Percentiles rank a stretch among this genome's conserved stretches.
Evolutionary conservation across 2,329 filamentous ascomycete genomes (phyloP).

Genomic region (Drechslerella stenobrocha): DNA sequence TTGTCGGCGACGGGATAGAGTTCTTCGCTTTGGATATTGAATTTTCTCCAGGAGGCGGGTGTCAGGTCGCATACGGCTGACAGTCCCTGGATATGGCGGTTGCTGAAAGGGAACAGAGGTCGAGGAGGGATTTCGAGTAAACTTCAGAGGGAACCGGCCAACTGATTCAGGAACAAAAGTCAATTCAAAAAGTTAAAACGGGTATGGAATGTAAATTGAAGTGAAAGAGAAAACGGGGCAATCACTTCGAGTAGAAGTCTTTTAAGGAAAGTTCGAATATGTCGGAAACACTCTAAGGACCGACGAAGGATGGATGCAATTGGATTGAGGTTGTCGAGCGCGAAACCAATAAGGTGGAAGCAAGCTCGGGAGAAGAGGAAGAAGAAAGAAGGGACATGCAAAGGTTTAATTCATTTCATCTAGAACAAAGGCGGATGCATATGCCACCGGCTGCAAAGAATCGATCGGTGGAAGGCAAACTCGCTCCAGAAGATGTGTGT

Average conservation of each 20-base stretch:
- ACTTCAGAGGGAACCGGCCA: slow-evolving; percentile 46
- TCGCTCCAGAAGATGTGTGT: slow-evolving; percentile 8
- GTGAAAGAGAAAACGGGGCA: not conserved
- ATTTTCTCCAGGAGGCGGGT: slow-evolving; percentile 17
- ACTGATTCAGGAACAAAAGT: slow-evolving; percentile 38
- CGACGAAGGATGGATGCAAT: no score
- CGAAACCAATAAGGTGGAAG: no score
- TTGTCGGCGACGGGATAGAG: slow-evolving; percentile 15
- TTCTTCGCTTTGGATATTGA: slow-evolving; percentile 8
- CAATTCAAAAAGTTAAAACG: slow-evolving; percentile 15
- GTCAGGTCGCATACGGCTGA: slow-evolving; percentile 1
- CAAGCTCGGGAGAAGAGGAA: slow-evolving; percentile 2
- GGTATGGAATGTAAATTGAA: not conserved
- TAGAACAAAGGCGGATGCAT: slow-evolving; percentile 21
- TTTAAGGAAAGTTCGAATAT: slow-evolving; percentile 3
- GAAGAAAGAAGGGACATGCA: slow-evolving; percentile 26
- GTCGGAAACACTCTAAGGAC: no score
- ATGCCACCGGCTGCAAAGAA: slow-evolving; percentile 24
- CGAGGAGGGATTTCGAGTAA: slow-evolving; percentile 29
- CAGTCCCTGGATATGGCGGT: slow-evolving; percentile 7
- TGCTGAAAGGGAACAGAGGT: slow-evolving; percentile 17
- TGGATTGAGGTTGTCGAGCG: no score
- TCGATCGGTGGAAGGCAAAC: not conserved
- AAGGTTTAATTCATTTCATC: slow-evolving; percentile 8
- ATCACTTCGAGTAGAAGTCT: not conserved